Evolutionary conservation across 2,329 filamentous ascomycete species (phyloP), one percentile per base, ranked within the genome.

Genomic region (Beauveria sp.): DNA sequence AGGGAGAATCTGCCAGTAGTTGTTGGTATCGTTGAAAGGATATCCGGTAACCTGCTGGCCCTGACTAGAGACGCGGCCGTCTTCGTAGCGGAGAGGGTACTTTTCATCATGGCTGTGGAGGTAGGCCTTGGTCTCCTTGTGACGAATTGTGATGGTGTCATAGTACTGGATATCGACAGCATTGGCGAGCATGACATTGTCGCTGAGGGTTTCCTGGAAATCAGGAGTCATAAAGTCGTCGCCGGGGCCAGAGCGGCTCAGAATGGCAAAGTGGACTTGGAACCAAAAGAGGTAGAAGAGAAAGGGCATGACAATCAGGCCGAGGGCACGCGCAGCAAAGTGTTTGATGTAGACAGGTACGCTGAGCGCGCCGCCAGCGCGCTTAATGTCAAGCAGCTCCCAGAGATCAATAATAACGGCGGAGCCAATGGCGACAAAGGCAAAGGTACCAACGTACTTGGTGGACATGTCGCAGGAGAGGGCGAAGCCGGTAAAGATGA

Each of bases 211-310:
- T 78, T 96, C 93, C 78, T 99, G 95, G 79, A 99, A 99, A 71
- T 95, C 91, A 1, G 95, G 95, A 4, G 89, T 92, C 95, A 99
- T 99, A 78, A 99, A 99, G 71, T 98, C 93, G 72, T 99, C 95
- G 59, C 95, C 95, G 50, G 95, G 93, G 42, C 95, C 95, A 58
- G 95, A 98, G 63, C 88, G 84, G 66, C 79, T 88, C 65, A 99
- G 82, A 69, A 99, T 91, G 50, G 91, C 83, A 74, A 99, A 99
- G 78, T 99, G 95, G 34, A 99, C 93, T 81, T 99, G 95, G 87
- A 99, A 99, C 95, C 95, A 99, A 82, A 82, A 98, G 52, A 99
- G 85, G 76, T 99, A 99, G 77, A 99, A 96, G 70, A 98, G 81
- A 99, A 97, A 16, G 95, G 95, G 95, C 67, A 98, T 85, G 67